phyloP scores from a whole-genome alignment of 2,329 filamentous ascomycete genomes.

The Daldinia sp. region DNA sequence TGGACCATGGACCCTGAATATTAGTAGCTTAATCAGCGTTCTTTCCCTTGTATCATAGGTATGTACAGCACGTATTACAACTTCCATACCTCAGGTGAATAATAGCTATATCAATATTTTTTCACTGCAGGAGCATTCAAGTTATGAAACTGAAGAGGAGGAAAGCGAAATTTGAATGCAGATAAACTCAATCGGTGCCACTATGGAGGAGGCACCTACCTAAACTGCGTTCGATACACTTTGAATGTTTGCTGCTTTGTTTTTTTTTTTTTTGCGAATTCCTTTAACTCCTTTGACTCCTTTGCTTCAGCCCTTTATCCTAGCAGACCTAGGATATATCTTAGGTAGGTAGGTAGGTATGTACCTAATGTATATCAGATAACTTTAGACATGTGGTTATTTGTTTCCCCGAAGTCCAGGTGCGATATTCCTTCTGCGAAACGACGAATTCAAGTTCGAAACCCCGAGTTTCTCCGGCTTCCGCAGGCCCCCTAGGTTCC shows the following conservation, averaged over 20 bases:
- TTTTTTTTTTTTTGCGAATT: background rate
- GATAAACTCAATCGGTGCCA: background rate
- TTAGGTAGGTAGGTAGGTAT: no score
- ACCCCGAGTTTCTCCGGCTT: background rate
- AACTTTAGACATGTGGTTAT: background rate
- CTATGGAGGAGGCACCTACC: background rate
- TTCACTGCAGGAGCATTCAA: background rate
- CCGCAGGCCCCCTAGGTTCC: background rate
- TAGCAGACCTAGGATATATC: background rate
- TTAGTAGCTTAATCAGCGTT: slow-evolving; percentile 31
- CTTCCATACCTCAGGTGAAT: background rate
- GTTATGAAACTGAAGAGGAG: background rate
- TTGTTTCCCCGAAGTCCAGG: background rate
- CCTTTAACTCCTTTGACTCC: background rate
- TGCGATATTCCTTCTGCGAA: background rate
- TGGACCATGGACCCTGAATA: slow-evolving; percentile 9
- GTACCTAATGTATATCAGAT: background rate
- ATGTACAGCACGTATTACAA: background rate
- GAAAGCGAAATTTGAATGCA: background rate
- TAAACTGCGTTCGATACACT: background rate
- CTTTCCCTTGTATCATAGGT: background rate
- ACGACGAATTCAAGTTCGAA: background rate
- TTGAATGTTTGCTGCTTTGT: background rate
- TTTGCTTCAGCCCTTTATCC: background rate
- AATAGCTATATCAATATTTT: background rate